These are phyloP conservation scores for Starmerella lactis-condensi DNA, from an alignment of 805 yeast genomes.

Conservation along the genomic window DNA sequence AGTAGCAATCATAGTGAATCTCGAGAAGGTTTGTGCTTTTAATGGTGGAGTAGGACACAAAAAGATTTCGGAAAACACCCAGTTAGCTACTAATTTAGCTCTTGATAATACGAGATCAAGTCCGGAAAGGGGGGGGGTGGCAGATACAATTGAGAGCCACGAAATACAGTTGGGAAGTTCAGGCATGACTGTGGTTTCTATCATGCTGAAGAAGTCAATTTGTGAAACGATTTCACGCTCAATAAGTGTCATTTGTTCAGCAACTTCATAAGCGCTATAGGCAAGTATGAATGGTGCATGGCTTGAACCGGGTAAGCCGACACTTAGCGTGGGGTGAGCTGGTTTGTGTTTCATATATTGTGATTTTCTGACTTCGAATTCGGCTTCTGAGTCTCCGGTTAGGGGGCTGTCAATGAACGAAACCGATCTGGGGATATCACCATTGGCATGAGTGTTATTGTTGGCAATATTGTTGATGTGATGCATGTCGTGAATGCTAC, in stretches of 20 bases:
- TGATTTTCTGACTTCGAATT: too few species aligned
- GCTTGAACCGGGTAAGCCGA: constrained; percentile 10
- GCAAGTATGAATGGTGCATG: constrained; percentile 74
- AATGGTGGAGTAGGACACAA: constrained; percentile 43
- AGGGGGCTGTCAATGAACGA: too few species aligned
- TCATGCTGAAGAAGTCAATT: constrained; percentile 79
- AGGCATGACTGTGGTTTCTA: constrained; percentile 51
- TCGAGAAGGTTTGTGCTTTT: constrained; percentile 53
- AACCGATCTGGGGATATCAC: too few species aligned
- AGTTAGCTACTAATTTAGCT: constrained; percentile 73
- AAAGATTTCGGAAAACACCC: constrained; percentile 78
- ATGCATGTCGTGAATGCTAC: too few species aligned
- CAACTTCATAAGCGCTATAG: constrained; percentile 45
- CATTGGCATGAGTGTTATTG: too few species aligned
- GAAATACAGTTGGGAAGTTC: constrained; percentile 31
- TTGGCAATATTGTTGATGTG: too few species aligned
- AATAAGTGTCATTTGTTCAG: constrained; percentile 68
- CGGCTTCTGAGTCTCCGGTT: too few species aligned
- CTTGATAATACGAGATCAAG: constrained; percentile 66
- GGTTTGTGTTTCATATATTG: too few species aligned
- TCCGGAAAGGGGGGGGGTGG: constrained; percentile 34
- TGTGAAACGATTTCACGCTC: constrained; percentile 71
- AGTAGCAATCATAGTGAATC: constrained; percentile 72
- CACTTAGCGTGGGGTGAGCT: constrained; percentile 5
- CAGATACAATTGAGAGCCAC: constrained; percentile 62